Evolutionary conservation across 2,329 filamentous ascomycete species (phyloP), one percentile per base, ranked within the genome.

Genomic region (Bisporella sp.): DNA sequence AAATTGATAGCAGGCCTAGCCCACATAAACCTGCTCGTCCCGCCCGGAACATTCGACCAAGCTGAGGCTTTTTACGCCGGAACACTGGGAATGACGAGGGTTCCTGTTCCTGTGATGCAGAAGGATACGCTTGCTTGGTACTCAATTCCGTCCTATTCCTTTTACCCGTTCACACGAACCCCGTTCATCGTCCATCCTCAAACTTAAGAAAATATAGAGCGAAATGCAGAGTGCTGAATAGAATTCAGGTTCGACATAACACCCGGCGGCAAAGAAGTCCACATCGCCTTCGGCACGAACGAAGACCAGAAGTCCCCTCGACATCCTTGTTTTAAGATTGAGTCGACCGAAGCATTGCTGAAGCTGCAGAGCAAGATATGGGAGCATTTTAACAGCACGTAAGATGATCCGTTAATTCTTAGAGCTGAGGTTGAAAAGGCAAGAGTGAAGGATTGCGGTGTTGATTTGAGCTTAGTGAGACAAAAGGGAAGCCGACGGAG

Each of bases 1-100:
- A 29, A 45, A n/a, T 57, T 60, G 52, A 79, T 81, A 58, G 68
- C 71, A 37, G 74, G 75, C 35, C 67, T 82, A 47, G 73, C 75
- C 2, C 77, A 82, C 65, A 68, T 82, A 54, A 83, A 82, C 60
- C 68, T 83, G 44, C 71, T 75, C n/a, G 75, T 83, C 7, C 78
- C 78, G 0, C 60, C 62, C 0, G 74, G 71, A 50, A 79, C 76
- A 0, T 69, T 82, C 32, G 66, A 70, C 21, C 67, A 70, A 8
- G 79, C 79, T 2, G 65, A 69, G 21, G 69, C 68, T 8, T 83
- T 83, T 66, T 83, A 82, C 64, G 71, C 66, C 50, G 61, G 64
- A 1, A 83, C 79, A 0, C 70, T 84, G 0, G 79, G 78, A 9
- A 69, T 85, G 4, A 72, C 66, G 4, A 64, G 73, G 2, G 69